Conservation (phyloP, 208 protist genomes). For the Angomonas deanei region DNA sequence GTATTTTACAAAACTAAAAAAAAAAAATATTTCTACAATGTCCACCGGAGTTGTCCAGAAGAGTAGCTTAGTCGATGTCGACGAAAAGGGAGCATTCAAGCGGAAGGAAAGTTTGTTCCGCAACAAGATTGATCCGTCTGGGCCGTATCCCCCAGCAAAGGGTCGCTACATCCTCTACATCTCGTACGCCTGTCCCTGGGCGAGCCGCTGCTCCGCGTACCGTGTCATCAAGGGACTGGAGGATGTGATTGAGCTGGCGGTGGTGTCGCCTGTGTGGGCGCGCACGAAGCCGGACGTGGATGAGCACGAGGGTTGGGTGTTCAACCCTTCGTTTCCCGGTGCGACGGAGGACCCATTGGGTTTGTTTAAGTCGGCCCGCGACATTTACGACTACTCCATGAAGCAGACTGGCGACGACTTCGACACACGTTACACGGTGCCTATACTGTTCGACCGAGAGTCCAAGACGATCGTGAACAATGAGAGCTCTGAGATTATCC, state of each 20-base stretch:
- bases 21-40: conserved; percentile 4
- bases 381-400: conserved; percentile 71
- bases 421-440: conserved; percentile 71
- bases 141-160: conserved; percentile 32
- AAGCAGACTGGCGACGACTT: conserved; percentile 29
- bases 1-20: conserved; percentile 2
- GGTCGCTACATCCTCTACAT: conserved; percentile 88
- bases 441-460: conserved; percentile 89
- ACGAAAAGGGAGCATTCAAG: conserved; percentile 49
- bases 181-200: conserved; percentile 86
- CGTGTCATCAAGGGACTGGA: conserved; percentile 53
- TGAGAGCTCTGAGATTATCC: conserved; percentile 85
- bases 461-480: conserved; percentile 87
- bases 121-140: conserved; percentile 29
- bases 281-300: conserved; percentile 29
- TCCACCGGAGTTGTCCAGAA: not conserved
- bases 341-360: conserved; percentile 37
- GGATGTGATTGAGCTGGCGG: conserved; percentile 38
- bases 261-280: conserved; percentile 51
- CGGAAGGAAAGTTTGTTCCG: conserved; percentile 49
- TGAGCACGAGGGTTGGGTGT: conserved; percentile 57
- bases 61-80: conserved; percentile 30
- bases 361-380: conserved; percentile 20
- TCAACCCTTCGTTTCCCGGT: conserved; percentile 30
- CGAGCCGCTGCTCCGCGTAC: conserved; percentile 43